Base-by-base conservation (phyloP, 1,139 yeast genomes). In the Hyphopichia khmerensis region DNA sequence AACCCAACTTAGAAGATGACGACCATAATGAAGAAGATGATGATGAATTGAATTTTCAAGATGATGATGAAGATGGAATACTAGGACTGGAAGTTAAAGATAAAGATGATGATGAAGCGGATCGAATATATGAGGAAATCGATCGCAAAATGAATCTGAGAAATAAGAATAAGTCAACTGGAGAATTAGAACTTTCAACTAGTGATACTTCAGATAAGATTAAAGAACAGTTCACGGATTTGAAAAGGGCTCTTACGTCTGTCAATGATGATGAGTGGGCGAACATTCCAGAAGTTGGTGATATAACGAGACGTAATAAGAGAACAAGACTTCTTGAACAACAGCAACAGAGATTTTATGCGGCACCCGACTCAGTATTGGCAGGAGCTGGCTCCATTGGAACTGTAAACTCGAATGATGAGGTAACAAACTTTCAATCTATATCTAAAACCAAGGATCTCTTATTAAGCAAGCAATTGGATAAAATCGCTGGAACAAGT, bases 201-300 rank as follows among this genome's bases (percentile, higher is more conserved):
- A 43, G 48, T 38, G 49, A 38, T 18, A 54, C 54, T 16, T 41
- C 51, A 46, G 44, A 43, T 53, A 54, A 42, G 46, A 64, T 53
- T 2, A 48, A 55, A 33, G 49, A 19, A 80, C 52, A 62, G 32
- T 72, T 72, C 45, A 41, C 64, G 1, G 72, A 86, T 53, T 67
- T 86, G 47, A 91, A 90, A 58, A 64, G 84, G 34, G 81, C 77
- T 1, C 63, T 91, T 40, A 69, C 82, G 0, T 50, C 65, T 0
- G 78, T 93, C 1, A 72, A 87, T 2, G 79, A 72, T 17, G 85
- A 80, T 2, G 84, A 91, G 54, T 93, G 99, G 99, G 75, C 79
- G 3, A 73, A 69, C 48, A 59, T 93, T 5, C 98, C 99, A 0
- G 96, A 89, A 48, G 95, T 90, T 0, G 88, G 90, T 2, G 99